These are phyloP conservation scores for Trifolium dubium DNA, from an alignment of 306 rosid genomes.

Conservation along the genomic window DNA sequence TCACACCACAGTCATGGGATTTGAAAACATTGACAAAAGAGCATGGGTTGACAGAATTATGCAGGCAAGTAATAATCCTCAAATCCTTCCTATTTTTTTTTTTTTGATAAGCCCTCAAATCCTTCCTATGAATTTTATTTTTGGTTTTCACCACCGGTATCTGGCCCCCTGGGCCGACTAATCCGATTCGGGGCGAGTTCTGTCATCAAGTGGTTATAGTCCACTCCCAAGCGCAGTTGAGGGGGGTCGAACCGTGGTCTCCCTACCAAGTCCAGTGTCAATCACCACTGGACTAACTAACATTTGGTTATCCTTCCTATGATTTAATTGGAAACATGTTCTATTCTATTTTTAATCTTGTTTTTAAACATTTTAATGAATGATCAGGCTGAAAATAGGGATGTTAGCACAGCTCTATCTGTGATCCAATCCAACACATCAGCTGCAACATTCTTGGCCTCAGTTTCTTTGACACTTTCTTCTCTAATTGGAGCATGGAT, in stretches of 20 bases:
- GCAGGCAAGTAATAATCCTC: conserved; percentile 54
- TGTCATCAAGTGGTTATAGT: too few relatives aligned
- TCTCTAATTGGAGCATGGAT: conserved; percentile 85
- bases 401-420: conserved; percentile 49
- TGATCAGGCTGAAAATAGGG: conserved; percentile 55
- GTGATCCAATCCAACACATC: conserved; percentile 67
- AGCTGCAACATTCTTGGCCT: conserved; percentile 67
- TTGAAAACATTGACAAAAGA: conserved; percentile 71
- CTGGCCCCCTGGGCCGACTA: too few relatives aligned
- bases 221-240: too few relatives aligned
- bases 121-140: neutral
- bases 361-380: neutral
- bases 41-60: conserved; percentile 78
- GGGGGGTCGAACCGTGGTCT: too few relatives aligned
- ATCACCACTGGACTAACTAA: too few relatives aligned
- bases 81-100: neutral
- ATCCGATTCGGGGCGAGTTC: too few relatives aligned
- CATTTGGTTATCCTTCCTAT: neutral
- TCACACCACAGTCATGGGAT: conserved; percentile 71
- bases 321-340: neutral
- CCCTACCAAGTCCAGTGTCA: too few relatives aligned
- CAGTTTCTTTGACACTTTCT: conserved; percentile 66
- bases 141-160: too few relatives aligned
- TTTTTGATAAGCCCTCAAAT: neutral
- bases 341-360: neutral